Conservation (phyloP, 1,284 basidiomycete species). For the Melampsora americana region DNA sequence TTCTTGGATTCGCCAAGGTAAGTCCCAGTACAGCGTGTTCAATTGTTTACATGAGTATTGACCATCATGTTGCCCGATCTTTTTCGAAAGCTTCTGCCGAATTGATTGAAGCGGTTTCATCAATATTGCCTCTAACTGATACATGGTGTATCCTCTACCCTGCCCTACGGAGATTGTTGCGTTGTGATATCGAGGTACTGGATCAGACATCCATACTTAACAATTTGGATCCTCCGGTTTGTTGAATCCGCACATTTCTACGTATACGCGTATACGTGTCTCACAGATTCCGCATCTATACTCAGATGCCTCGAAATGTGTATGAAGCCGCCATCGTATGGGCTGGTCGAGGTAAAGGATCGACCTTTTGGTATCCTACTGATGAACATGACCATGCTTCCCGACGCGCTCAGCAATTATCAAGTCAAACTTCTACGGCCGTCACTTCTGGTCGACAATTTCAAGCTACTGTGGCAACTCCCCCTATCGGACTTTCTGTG, state of each 20-base stretch:
- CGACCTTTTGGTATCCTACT: slow-evolving; percentile 30
- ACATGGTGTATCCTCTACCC: slow-evolving; percentile 97
- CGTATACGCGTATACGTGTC: background rate
- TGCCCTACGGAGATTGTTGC: slow-evolving; percentile 76
- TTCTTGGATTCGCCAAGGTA: slow-evolving; percentile 90
- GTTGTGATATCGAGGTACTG: slow-evolving; percentile 75
- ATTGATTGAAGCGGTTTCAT: slow-evolving; percentile 78
- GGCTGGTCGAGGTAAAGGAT: slow-evolving; percentile 63
- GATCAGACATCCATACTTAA: slow-evolving; percentile 71
- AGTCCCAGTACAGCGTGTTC: background rate
- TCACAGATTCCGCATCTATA: slow-evolving; percentile 17
- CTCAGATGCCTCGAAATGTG: slow-evolving; percentile 70
- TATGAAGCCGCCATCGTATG: slow-evolving; percentile 81
- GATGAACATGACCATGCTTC: background rate
- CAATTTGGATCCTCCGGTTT: slow-evolving; percentile 72
- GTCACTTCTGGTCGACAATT: slow-evolving; percentile 19
- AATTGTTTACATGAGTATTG: background rate
- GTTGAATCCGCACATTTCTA: slow-evolving; percentile 50
- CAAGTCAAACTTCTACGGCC: background rate
- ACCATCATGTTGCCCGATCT: background rate
- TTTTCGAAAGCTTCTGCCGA: slow-evolving; percentile 67
- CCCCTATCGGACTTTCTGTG: slow-evolving; percentile 31
- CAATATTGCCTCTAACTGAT: slow-evolving; percentile 74
- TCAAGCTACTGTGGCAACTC: slow-evolving; percentile 15
- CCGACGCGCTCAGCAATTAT: background rate